A percentile compares a stretch with the other conserved stretches of the same genome.
phyloP scores from a whole-genome alignment of 768 basidiomycete genomes.

The Lactarius indigo region DNA sequence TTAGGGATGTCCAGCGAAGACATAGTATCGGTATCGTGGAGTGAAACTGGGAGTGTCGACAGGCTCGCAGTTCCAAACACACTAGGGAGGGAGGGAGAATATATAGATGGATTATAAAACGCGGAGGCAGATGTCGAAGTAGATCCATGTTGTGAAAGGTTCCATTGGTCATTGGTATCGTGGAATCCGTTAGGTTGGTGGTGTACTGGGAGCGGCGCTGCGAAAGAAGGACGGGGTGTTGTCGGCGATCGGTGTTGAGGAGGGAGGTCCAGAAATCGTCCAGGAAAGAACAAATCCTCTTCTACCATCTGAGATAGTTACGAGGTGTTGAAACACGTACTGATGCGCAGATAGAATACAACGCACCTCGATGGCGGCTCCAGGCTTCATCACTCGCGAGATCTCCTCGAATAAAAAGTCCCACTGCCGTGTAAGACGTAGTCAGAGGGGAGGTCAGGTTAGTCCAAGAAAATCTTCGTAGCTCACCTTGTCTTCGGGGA shows the following conservation, averaged over 20 bases:
- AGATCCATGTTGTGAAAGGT: constrained; percentile 1
- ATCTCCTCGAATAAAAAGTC: constrained; percentile 66
- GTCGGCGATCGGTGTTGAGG: constrained; percentile 18
- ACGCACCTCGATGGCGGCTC: constrained; percentile 64
- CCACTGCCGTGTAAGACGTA: constrained; percentile 45
- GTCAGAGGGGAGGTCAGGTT: not conserved
- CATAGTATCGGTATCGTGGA: constrained; percentile 8
- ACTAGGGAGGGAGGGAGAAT: constrained; percentile 1
- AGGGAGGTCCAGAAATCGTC: constrained; percentile 38
- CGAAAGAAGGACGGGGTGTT: constrained; percentile 6
- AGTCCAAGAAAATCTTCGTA: not conserved
- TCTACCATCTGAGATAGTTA: constrained; percentile 52
- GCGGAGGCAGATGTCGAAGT: not conserved
- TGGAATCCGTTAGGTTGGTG: not conserved
- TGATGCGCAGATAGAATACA: not conserved
- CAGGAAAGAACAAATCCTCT: constrained; percentile 73
- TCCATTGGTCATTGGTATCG: constrained; percentile 3
- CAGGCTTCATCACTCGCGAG: constrained; percentile 66
- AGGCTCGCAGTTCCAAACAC: not conserved
- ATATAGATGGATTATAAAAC: not conserved
- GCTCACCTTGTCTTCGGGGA: constrained; percentile 69
- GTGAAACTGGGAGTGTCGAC: constrained; percentile 7
- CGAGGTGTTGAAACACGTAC: not conserved
- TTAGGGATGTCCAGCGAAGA: not conserved
- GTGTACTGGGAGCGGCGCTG: constrained; percentile 2